Conservation (phyloP, 2,329 filamentous ascomycete species). For the Dryadomyces quercivorus region DNA sequence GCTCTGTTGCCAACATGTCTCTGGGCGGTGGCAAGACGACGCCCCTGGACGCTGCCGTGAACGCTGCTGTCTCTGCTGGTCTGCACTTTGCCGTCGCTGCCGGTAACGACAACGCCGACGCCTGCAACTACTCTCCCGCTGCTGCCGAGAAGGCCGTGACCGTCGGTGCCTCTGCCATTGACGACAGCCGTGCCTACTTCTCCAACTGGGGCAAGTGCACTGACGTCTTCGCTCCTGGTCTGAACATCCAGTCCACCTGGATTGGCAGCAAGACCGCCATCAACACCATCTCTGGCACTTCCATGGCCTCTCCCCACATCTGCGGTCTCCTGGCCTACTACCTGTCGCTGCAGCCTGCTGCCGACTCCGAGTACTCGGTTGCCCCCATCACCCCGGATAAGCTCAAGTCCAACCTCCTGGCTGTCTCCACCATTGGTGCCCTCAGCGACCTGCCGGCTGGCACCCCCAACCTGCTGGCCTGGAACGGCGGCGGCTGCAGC, state of each 20-base stretch:
- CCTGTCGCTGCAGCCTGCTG: constrained; percentile 84
- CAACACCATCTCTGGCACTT: constrained; percentile 99
- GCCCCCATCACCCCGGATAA: constrained; percentile 83
- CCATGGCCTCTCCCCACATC: constrained; percentile 97
- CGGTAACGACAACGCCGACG: constrained; percentile 97
- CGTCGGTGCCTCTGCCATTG: constrained; percentile 85
- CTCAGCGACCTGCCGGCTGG: constrained; percentile 72
- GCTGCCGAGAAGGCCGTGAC: constrained; percentile 86
- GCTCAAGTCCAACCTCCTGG: constrained; percentile 81
- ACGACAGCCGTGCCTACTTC: constrained; percentile 97
- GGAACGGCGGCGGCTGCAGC: constrained; percentile 91
- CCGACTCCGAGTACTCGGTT: constrained; percentile 84
- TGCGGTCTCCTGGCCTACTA: constrained; percentile 95
- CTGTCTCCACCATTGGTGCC: constrained; percentile 65
- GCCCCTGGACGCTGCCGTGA: constrained; percentile 82
- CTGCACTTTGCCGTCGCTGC: constrained; percentile 97
- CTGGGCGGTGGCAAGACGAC: constrained; percentile 94
- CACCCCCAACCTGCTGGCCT: constrained; percentile 92
- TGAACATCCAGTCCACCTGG: constrained; percentile 97
- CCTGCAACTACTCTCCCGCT: constrained; percentile 98
- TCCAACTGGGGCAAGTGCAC: constrained; percentile 99
- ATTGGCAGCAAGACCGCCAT: constrained; percentile 90
- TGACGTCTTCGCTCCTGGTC: constrained; percentile 94
- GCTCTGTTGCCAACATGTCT: constrained; percentile 98
- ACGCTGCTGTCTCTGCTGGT: constrained; percentile 82